phyloP scores from a whole-genome alignment of 139 green algal genomes.

The Haematococcus sp. region DNA sequence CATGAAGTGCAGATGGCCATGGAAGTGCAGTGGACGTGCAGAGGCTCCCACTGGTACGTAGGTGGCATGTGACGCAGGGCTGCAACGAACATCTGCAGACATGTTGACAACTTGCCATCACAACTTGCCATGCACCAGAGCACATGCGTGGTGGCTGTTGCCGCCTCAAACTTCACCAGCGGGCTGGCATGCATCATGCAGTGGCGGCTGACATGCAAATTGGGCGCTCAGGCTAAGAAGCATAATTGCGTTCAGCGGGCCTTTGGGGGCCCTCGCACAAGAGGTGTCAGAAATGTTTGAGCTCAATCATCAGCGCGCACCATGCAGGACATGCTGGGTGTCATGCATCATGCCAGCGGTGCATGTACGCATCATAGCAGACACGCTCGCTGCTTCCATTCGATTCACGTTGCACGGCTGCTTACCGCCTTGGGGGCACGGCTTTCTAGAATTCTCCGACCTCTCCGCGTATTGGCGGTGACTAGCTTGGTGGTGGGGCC shows the following conservation, averaged over 20 bases:
- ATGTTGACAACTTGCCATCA: neutral
- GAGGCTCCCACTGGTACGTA: too few relatives aligned
- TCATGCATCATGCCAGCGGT: neutral
- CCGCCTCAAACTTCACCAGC: too few relatives aligned
- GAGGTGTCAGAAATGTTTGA: constrained; percentile 33
- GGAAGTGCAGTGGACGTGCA: neutral
- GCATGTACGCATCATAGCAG: neutral
- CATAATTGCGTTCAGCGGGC: constrained; percentile 18
- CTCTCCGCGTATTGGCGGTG: constrained; percentile 69
- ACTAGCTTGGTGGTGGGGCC: constrained; percentile 41
- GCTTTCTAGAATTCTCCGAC: constrained; percentile 62
- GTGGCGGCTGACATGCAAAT: neutral
- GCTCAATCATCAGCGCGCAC: constrained; percentile 8
- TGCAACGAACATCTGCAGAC: neutral
- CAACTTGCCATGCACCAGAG: neutral
- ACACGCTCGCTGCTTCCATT: neutral
- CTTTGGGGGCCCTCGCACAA: constrained; percentile 18
- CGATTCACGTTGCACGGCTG: neutral
- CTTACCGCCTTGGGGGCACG: constrained; percentile 77
- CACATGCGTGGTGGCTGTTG: neutral
- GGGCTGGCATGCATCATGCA: neutral
- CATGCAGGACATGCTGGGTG: neutral
- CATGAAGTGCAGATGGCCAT: neutral
- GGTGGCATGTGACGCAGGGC: neutral
- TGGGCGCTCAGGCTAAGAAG: constrained; percentile 15